Evolutionary conservation across 768 basidiomycete genomes (phyloP), one percentile per base, ranked within the genome.

Genomic region (Boletales sp.): DNA sequence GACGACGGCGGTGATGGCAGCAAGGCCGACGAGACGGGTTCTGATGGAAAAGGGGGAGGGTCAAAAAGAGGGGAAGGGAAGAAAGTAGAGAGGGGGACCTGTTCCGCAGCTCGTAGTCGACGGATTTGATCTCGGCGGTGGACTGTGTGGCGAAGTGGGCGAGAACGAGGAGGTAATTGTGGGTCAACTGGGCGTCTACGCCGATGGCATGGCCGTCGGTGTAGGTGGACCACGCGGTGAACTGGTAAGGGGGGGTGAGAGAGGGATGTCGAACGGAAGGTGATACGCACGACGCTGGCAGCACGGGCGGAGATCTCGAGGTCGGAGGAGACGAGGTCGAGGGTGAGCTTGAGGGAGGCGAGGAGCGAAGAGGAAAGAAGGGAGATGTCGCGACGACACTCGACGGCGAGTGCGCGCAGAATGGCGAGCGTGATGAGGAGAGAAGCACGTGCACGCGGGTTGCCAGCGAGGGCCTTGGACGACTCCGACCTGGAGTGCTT

Each of bases 211-310:
- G 83, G 0, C 92, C 91, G 57, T 94, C 87, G 18, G 94, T 92
- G 57, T 85, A 97, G 14, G 93, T 94, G 17, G 87, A 86, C 87
- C 91, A 97, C 2, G 91, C 86, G 4, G 86, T 89, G 60, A 95
- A 92, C 87, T 94, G 58, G 30, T 27, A 6, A 27, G 24, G 24
- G 4, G 15, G 3, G 40, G 32, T 52, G 7, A 59, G 42, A 19
- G 17, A 17, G 13, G 12, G 18, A 7, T 51, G 21, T 14, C 1
- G 39, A 5, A 37, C n/a, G 18, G 39, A 4, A 0, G 49, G 17
- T 18, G 36, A 13, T 12, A 78, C 88, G 59, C 65, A 92, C 92
- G 46, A 93, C 81, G 61, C 80, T 87, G 18, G 91, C 91, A 11
- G 86, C 83, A 59, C 87, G 80, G 5, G 86, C 86, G 31, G 78